Percentiles rank a stretch among this genome's conserved stretches.
phyloP scores from a whole-genome alignment of 257 asterid genomes.

The Lycium barbarum region DNA sequence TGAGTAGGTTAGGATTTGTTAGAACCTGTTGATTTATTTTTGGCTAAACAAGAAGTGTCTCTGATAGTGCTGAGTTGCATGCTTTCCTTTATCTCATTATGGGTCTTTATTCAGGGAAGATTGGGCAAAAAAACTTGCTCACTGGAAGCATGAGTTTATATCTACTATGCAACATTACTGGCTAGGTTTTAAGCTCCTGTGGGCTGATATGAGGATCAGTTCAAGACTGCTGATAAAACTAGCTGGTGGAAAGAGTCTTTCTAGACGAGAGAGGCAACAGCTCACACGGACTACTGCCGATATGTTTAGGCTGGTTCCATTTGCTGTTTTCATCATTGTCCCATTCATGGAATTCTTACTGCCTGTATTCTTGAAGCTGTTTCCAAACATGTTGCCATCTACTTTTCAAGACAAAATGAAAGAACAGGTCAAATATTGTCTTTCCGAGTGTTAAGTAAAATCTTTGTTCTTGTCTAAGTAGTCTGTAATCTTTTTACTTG shows the following conservation, averaged over 20 bases:
- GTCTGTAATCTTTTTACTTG: neutral
- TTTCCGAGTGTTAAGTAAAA: conserved; percentile 27
- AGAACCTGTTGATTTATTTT: conserved; percentile 21
- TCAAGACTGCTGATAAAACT: conserved; percentile 81
- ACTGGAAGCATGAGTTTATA: conserved; percentile 80
- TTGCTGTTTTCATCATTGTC: conserved; percentile 84
- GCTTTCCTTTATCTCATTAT: conserved; percentile 8
- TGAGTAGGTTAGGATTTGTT: conserved; percentile 68
- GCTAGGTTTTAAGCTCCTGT: conserved; percentile 88
- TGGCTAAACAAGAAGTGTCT: conserved; percentile 25
- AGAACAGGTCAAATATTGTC: conserved; percentile 67
- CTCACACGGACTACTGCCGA: conserved; percentile 93
- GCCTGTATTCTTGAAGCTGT: conserved; percentile 83
- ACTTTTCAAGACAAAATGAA: conserved; percentile 97
- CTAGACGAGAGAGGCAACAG: conserved; percentile 94
- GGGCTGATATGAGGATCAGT: conserved; percentile 94
- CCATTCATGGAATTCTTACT: conserved; percentile 94
- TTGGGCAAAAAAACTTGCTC: conserved; percentile 78
- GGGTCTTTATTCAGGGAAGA: conserved; percentile 63
- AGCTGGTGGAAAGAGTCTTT: conserved; percentile 81
- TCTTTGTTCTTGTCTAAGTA: conserved; percentile 12
- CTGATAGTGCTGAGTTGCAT: conserved; percentile 13
- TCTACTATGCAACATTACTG: conserved; percentile 90
- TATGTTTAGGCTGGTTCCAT: conserved; percentile 91
- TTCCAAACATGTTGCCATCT: conserved; percentile 93